Conservation (phyloP, 73 alveolate species). For the Urostyla sp. region DNA sequence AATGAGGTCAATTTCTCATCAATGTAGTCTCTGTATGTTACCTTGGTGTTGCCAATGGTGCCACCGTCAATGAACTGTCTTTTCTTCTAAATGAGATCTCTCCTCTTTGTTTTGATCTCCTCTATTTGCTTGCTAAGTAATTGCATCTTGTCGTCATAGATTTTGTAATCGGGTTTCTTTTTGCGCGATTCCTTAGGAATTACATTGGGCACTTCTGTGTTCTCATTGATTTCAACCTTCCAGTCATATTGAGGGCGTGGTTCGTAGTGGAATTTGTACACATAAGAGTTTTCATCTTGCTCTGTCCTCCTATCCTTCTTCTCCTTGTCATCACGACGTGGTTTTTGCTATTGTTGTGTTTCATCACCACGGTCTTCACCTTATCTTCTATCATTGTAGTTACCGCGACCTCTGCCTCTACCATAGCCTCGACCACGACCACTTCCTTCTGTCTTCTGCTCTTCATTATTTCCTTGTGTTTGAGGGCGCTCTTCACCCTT, state of each 20-base stretch:
- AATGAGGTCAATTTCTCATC: conserved; percentile 10
- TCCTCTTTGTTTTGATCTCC: not conserved
- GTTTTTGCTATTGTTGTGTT: too few relatives aligned
- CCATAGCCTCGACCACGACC: too few relatives aligned
- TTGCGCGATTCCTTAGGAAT: conserved; percentile 24
- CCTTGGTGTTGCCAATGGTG: not conserved
- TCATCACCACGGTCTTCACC: too few relatives aligned
- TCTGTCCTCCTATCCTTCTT: not conserved
- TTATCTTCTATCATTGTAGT: too few relatives aligned
- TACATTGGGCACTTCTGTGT: conserved; percentile 30
- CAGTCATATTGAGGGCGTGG: conserved; percentile 16
- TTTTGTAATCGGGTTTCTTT: conserved; percentile 13
- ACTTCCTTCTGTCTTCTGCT: too few relatives aligned
- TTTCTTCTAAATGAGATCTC: not conserved
- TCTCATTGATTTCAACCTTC: not conserved
- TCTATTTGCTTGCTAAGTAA: conserved; percentile 18
- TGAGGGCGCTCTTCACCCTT: too few relatives aligned
- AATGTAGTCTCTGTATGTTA: conserved; percentile 36
- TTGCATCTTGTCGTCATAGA: conserved; percentile 26
- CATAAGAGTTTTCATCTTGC: conserved; percentile 11
- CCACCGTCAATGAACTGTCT: conserved; percentile 29
- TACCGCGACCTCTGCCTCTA: too few relatives aligned
- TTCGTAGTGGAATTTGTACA: conserved; percentile 8
- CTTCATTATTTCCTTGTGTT: too few relatives aligned
- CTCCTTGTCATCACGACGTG: not conserved